These are phyloP conservation scores for Nicotiana knightiana DNA, from an alignment of 257 asterid genomes.

Conservation along the genomic window DNA sequence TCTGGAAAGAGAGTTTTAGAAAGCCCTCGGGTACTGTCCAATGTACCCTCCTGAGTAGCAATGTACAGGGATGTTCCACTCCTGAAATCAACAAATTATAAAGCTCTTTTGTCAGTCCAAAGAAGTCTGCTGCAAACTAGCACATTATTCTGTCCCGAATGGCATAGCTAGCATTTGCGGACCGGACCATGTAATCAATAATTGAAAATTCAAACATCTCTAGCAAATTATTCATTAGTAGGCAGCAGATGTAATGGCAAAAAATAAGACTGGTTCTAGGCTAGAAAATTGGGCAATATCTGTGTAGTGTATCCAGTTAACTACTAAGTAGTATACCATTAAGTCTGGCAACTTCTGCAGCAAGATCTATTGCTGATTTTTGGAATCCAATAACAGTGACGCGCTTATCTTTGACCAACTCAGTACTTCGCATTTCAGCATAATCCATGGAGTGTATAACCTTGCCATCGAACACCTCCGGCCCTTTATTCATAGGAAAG, in stretches of 20 bases:
- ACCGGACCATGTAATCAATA: too few species aligned
- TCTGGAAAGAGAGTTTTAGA: constrained; percentile 25
- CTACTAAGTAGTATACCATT: constrained; percentile 29
- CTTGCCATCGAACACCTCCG: constrained; percentile 32
- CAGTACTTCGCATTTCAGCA: constrained; percentile 41
- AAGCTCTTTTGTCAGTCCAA: not conserved
- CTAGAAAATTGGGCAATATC: not conserved
- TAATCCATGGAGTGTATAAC: constrained; percentile 60
- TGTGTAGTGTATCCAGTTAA: not conserved
- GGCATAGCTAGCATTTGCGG: not conserved
- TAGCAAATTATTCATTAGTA: not conserved
- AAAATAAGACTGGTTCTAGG: not conserved
- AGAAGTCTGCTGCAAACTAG: not conserved
- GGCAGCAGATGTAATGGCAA: not conserved
- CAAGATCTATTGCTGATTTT: constrained; percentile 66
- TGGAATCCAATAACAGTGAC: constrained; percentile 58
- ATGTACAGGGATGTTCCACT: constrained; percentile 38
- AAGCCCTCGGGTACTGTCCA: constrained; percentile 44
- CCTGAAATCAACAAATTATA: constrained; percentile 26
- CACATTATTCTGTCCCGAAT: not conserved
- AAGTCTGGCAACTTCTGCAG: constrained; percentile 35
- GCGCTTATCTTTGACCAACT: constrained; percentile 33
- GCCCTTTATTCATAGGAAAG: constrained; percentile 24
- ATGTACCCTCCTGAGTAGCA: constrained; percentile 39
- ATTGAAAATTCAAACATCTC: not conserved